Conservation (phyloP, 805 yeast species). For the Myxozyma kluyveri region DNA sequence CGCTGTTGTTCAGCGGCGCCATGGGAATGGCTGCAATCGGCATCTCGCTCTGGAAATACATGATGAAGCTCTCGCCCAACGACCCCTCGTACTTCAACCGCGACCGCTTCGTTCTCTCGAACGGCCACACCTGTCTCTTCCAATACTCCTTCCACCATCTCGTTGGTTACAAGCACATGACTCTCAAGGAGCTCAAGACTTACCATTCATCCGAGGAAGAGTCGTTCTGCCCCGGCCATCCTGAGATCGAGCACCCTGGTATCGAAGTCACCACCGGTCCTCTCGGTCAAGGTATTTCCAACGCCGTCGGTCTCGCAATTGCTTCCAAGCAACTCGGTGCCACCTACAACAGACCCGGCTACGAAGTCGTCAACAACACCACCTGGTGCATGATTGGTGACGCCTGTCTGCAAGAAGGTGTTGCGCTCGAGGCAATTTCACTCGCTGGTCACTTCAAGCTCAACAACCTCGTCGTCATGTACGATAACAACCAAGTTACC, state of each 20-base stretch:
- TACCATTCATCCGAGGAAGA: slow-evolving; percentile 38
- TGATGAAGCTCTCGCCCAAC: slow-evolving; percentile 37
- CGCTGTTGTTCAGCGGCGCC: slow-evolving; percentile 5
- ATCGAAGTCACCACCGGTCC: slow-evolving; percentile 27
- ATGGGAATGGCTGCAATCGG: slow-evolving; percentile 36
- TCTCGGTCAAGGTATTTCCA: slow-evolving; percentile 45
- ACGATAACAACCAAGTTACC: slow-evolving; percentile 39
- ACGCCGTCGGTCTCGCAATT: slow-evolving; percentile 44
- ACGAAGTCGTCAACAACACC: slow-evolving; percentile 36
- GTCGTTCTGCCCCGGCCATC: slow-evolving; percentile 34
- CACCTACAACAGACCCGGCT: slow-evolving; percentile 40
- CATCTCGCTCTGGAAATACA: slow-evolving; percentile 40
- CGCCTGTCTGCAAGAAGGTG: slow-evolving; percentile 46
- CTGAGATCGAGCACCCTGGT: slow-evolving; percentile 42
- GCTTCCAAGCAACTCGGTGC: slow-evolving; percentile 41
- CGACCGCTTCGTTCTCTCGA: slow-evolving; percentile 42
- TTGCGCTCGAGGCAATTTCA: slow-evolving; percentile 43
- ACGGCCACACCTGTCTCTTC: slow-evolving; percentile 40
- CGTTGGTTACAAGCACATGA: slow-evolving; percentile 42
- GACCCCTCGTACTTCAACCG: slow-evolving; percentile 41
- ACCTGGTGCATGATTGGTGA: slow-evolving; percentile 43
- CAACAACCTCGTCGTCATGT: slow-evolving; percentile 41
- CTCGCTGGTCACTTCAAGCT: slow-evolving; percentile 43
- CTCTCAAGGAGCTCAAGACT: slow-evolving; percentile 39
- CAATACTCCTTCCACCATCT: slow-evolving; percentile 30